phyloP scores from a whole-genome alignment of 2,329 filamentous ascomycete species.

The Cytospora chrysosperma region DNA sequence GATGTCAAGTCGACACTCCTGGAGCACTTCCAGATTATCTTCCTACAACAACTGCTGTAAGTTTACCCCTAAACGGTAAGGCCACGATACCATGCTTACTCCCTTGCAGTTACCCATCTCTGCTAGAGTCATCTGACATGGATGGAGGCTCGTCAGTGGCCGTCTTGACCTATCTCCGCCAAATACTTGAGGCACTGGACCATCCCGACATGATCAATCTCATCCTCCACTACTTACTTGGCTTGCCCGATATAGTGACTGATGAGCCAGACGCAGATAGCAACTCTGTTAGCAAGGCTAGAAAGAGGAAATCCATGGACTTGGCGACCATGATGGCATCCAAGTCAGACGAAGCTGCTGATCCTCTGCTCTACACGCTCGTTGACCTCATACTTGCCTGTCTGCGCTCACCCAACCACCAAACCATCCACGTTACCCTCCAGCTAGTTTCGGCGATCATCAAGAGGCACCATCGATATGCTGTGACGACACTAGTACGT shows the following conservation, averaged over 20 bases:
- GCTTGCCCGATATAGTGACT: slow-evolving; percentile 62
- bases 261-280: slow-evolving; percentile 38
- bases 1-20: slow-evolving; percentile 92
- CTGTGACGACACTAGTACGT: slow-evolving; percentile 72
- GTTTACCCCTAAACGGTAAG: slow-evolving; percentile 33
- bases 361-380: slow-evolving; percentile 87
- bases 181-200: slow-evolving; percentile 86
- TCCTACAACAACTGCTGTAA: slow-evolving; percentile 88
- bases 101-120: slow-evolving; percentile 74
- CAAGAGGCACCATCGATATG: slow-evolving; percentile 83
- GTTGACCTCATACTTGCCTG: slow-evolving; percentile 88
- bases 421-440: slow-evolving; percentile 86
- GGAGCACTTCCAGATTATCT: slow-evolving; percentile 96
- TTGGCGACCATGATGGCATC: slow-evolving; percentile 76
- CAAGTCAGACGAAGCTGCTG: slow-evolving; percentile 69
- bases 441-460: slow-evolving; percentile 85
- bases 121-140: slow-evolving; percentile 94
- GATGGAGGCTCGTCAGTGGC: slow-evolving; percentile 96
- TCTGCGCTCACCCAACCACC: slow-evolving; percentile 77
- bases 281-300: slow-evolving; percentile 64
- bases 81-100: slow-evolving; percentile 14
- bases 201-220: slow-evolving; percentile 93
- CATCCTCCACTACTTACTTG: slow-evolving; percentile 88
- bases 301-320: slow-evolving; percentile 86
- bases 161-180: slow-evolving; percentile 87